Evolutionary conservation across 208 protist genomes (phyloP), one percentile per base, ranked within the genome.

Genomic region (Phytomonas sp.): DNA sequence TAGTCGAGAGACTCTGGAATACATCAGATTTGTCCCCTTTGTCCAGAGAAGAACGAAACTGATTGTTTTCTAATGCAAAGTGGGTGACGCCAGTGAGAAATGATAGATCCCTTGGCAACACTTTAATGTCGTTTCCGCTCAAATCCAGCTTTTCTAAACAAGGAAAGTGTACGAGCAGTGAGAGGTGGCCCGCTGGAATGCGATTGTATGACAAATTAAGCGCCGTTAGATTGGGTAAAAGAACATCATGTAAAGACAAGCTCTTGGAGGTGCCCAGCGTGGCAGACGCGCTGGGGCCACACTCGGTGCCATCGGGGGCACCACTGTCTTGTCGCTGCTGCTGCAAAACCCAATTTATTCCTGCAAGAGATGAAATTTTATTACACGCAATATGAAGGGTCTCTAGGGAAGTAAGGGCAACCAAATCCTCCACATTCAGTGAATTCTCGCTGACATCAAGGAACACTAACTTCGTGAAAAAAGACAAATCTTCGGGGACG

Each of bases 191-290:
- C 29, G 85, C 37, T 9, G 85, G 85, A 60, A 96, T 82, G 28
- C 32, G 60, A 70, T 96, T 96, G 80, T 92, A 96, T 23, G 91
- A 92, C 36, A 96, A 75, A 73, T 96, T 92, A 36, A 96, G 82
- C 17, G 88, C 81, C 62, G 65, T 64, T 32, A 93, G 64, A 53
- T 76, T 59, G 32, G 84, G 78, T 31, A 93, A 71, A 5, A 88
- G 69, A 32, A 56, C 46, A 17, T 56, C 46, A 56, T 56, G 46
- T 26, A 56, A 26, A 26, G 46, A 56, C 46, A 56, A 56, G 20
- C 46, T 56, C 46, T 56, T 56, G 0, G 46, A 56, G 20, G 17
- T 56, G 20, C 0, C 26, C n/a, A 76, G 46, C 40, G 69, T 84
- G 67, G 46, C 71, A 71, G 68, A 62, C 17, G 64, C 82, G 66